Conservation (phyloP, 768 basidiomycete genomes). For the Peribolospora kevripleyi region DNA sequence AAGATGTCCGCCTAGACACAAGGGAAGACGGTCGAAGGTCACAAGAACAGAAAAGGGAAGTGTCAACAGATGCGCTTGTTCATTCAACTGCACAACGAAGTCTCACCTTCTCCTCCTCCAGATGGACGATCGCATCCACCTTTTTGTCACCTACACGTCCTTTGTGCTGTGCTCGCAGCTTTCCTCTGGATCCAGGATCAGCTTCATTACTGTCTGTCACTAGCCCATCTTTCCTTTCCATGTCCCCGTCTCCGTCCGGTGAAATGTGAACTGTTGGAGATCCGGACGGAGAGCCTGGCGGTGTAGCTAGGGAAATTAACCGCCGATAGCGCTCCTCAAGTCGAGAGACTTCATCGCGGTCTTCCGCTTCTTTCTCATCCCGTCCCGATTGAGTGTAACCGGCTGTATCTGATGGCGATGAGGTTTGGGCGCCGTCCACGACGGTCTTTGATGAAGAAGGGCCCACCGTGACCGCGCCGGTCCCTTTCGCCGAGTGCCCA, state of each 20-base stretch:
- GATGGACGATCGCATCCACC: conserved; percentile 53
- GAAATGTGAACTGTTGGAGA: not conserved
- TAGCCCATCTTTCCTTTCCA: not conserved
- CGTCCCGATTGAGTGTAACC: too few relatives aligned
- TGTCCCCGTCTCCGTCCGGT: not conserved
- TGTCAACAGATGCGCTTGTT: not conserved
- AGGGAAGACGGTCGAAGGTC: not conserved
- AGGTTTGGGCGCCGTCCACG: too few relatives aligned
- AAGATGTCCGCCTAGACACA: conserved; percentile 44
- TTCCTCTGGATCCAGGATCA: too few relatives aligned
- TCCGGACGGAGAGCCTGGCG: not conserved
- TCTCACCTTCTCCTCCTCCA: conserved; percentile 63
- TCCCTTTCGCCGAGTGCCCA: not conserved
- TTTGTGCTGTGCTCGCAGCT: too few relatives aligned
- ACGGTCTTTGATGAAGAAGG: too few relatives aligned
- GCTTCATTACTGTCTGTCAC: not conserved
- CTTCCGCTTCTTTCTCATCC: too few relatives aligned
- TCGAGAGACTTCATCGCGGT: too few relatives aligned
- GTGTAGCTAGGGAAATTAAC: not conserved
- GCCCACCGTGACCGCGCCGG: not conserved
- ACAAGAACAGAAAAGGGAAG: too few relatives aligned
- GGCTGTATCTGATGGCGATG: too few relatives aligned
- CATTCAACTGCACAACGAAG: not conserved
- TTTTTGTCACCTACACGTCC: not conserved
- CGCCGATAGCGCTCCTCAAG: too few relatives aligned